Evolutionary conservation across 805 yeast species (phyloP).

Genomic region (Candida coquimbonensis): DNA sequence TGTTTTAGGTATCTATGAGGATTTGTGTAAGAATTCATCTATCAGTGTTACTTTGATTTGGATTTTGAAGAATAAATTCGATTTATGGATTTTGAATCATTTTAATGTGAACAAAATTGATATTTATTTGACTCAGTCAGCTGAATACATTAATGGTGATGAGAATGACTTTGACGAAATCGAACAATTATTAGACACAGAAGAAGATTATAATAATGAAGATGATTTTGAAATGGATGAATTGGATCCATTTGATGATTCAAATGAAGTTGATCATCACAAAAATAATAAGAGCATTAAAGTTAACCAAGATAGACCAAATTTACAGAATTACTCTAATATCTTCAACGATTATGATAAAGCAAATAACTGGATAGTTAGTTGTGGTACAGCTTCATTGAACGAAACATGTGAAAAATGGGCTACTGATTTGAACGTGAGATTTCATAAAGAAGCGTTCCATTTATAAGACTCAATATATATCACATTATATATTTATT

Average conservation of each 20-base stretch:
- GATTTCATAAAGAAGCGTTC: slow-evolving; percentile 39
- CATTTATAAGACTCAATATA: background rate
- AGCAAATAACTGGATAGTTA: slow-evolving; percentile 42
- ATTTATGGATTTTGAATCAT: slow-evolving; percentile 39
- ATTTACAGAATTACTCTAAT: slow-evolving; percentile 20
- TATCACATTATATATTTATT: too few species aligned
- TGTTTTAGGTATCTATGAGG: slow-evolving; percentile 46
- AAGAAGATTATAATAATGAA: slow-evolving; percentile 7
- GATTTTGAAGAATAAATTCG: slow-evolving; percentile 43
- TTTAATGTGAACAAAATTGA: slow-evolving; percentile 29
- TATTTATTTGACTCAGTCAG: slow-evolving; percentile 32
- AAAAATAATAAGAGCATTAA: background rate
- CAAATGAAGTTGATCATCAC: background rate
- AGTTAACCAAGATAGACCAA: slow-evolving; percentile 35
- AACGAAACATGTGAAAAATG: slow-evolving; percentile 33
- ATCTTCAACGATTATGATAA: slow-evolving; percentile 24
- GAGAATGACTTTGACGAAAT: slow-evolving; percentile 6
- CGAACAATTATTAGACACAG: slow-evolving; percentile 16
- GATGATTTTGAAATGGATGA: slow-evolving; percentile 20
- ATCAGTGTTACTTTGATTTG: slow-evolving; percentile 40
- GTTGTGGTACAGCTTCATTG: slow-evolving; percentile 51
- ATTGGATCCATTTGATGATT: slow-evolving; percentile 17
- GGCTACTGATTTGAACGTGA: slow-evolving; percentile 30
- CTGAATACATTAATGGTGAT: background rate
- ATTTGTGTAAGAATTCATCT: slow-evolving; percentile 25